Base-by-base conservation (phyloP, 2,329 filamentous ascomycete species). In the Teratosphaeria nubilosa region DNA sequence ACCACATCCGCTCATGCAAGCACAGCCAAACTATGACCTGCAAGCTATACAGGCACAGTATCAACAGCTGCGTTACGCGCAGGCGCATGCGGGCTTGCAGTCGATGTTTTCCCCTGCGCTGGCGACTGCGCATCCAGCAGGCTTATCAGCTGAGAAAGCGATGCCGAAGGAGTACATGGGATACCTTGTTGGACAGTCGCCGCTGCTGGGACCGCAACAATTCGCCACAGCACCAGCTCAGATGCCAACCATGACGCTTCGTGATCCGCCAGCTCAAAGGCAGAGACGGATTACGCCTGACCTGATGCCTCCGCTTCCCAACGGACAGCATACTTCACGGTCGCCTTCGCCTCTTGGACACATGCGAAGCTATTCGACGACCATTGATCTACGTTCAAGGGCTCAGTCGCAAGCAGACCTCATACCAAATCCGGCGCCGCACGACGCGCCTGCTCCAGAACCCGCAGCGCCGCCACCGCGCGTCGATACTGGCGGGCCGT, bases 161-260 rank as follows among this genome's bases (percentile, higher is more conserved):
- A 72, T 74, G 54, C 75, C 77, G 1, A 79, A 79, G 63, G 77
- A 80, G 59, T 80, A 79, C 62, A 70, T 78, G 13, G 77, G 77
- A 3, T 80, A 80, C 63, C 77, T 75, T 58, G 69, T 79, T 51
- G 73, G 72, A 11, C 75, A 78, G 27, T 75, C 77, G 52, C 69
- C 73, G 10, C 70, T 72, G 58, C 67, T 73, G 54, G 66, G 70
- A 16, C 71, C 70, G 24, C 70, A 69, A 57, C 68, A 71, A 53
- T 69, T 66, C 56, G 61, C 66, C 20, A 56, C 59, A 34, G 56
- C 59, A 7, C 66, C 70, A 45, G 69, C 73, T 52, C 67, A 71
- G 45, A 70, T 74, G 53, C 73, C 71, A 7, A 59, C 64, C 30
- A 68, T 76, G 65, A 74, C 67, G 51, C 60, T 72, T 24, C 59